A percentile compares a stretch with the other conserved stretches of the same genome.
Conservation (phyloP, 2,329 filamentous ascomycete species). For the Aspergillus sp. region DNA sequence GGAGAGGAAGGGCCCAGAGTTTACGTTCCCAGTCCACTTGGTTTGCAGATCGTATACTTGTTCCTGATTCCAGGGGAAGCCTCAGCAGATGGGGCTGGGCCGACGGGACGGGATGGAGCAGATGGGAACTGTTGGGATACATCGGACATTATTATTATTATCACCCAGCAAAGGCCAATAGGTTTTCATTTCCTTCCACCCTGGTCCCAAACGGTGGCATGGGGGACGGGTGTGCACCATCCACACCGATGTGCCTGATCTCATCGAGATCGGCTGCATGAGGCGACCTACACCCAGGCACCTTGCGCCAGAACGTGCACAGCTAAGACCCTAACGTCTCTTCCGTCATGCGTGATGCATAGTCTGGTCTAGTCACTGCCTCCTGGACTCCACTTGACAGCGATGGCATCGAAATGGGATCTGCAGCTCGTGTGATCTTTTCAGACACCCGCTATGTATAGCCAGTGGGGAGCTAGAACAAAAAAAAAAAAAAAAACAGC, state of each 20-base stretch:
- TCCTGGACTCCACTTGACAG: constrained; percentile 9
- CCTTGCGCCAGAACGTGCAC: constrained; percentile 10
- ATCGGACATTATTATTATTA: not conserved
- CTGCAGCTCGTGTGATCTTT: constrained; percentile 5
- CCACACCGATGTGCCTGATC: not conserved
- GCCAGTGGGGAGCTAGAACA: not conserved
- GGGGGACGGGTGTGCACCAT: not conserved
- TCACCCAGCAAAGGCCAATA: not conserved
- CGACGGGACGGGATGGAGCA: constrained; percentile 2
- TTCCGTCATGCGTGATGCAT: constrained; percentile 6
- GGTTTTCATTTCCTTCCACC: not conserved
- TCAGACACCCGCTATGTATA: not conserved
- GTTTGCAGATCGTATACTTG: constrained; percentile 19
- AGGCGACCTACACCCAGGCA: not conserved
- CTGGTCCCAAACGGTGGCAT: not conserved
- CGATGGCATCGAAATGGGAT: constrained; percentile 12
- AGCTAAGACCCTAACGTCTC: constrained; percentile 6
- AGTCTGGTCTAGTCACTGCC: not conserved
- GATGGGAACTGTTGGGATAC: not conserved
- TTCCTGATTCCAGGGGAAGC: constrained; percentile 16
- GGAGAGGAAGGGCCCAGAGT: constrained; percentile 3
- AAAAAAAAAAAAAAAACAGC: not conserved
- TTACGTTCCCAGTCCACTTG: constrained; percentile 6
- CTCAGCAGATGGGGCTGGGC: constrained; percentile 10
- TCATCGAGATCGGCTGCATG: not conserved